Evolutionary conservation across 2,329 filamentous ascomycete genomes (phyloP).

Genomic region (Talaromyces sp.): DNA sequence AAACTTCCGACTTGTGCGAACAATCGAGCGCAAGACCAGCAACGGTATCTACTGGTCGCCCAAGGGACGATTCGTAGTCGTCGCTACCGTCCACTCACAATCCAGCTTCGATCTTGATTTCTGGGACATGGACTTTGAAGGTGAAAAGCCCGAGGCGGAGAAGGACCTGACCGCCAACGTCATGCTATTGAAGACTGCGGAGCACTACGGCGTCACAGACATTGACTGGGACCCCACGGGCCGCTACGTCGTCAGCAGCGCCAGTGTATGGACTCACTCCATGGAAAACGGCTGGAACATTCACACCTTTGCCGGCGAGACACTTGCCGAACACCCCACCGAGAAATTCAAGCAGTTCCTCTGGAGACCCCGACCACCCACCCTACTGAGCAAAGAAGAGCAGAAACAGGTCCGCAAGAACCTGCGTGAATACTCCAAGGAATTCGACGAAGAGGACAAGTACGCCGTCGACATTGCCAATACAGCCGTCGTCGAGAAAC

Average conservation of each 20-base stretch:
- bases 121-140: conserved; percentile 96
- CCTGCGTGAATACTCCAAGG: conserved; percentile 89
- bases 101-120: conserved; percentile 96
- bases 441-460: conserved; percentile 92
- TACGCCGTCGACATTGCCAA: conserved; percentile 93
- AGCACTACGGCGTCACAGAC: conserved; percentile 97
- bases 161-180: conserved; percentile 94
- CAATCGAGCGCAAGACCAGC: conserved; percentile 98
- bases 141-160: conserved; percentile 87
- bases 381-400: conserved; percentile 93
- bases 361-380: conserved; percentile 88
- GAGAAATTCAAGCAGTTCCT: conserved; percentile 98
- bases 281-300: conserved; percentile 99
- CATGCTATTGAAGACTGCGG: conserved; percentile 86
- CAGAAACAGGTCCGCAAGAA: conserved; percentile 98
- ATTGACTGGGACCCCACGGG: conserved; percentile 98
- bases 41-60: conserved; percentile 99
- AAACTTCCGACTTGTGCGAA: conserved; percentile 95
- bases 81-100: conserved; percentile 88
- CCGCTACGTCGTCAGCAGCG: conserved; percentile 89
- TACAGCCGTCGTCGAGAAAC: conserved; percentile 85
- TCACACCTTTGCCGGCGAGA: conserved; percentile 91
- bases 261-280: conserved; percentile 94
- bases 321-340: conserved; percentile 83
- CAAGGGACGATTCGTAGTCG: conserved; percentile 88